These are phyloP conservation scores for Orbilia quercus DNA, from an alignment of 2,329 filamentous ascomycete species.

Conservation along the genomic window DNA sequence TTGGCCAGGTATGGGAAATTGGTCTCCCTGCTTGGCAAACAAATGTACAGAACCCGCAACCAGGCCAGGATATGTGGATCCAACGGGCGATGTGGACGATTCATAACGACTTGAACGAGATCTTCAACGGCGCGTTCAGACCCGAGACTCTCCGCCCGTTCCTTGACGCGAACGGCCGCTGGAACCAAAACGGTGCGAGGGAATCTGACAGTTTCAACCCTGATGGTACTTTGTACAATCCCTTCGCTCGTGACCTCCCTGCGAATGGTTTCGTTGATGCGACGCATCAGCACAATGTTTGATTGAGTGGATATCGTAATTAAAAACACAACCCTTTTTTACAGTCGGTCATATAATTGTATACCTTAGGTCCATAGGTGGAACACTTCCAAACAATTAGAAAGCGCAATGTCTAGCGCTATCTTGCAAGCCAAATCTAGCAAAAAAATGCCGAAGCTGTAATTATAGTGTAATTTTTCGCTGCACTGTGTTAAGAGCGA, in stretches of 20 bases:
- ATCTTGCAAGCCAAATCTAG: too few relatives aligned
- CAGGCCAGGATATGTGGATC: background rate
- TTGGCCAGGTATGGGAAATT: slow-evolving; percentile 1
- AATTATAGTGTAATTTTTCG: too few relatives aligned
- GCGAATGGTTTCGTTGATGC: background rate
- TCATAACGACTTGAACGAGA: background rate
- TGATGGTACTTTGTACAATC: background rate
- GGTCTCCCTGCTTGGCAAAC: background rate
- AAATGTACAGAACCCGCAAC: background rate
- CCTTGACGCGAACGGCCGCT: background rate
- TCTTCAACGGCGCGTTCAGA: background rate
- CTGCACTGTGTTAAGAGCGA: too few relatives aligned
- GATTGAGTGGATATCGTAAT: too few relatives aligned
- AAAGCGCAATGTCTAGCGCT: too few relatives aligned
- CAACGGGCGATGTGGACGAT: background rate
- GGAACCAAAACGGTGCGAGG: background rate
- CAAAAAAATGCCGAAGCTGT: too few relatives aligned
- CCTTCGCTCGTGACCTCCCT: background rate
- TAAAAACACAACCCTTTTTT: too few relatives aligned
- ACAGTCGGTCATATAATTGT: too few relatives aligned
- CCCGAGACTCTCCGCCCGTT: background rate
- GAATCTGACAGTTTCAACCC: background rate
- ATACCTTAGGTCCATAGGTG: too few relatives aligned
- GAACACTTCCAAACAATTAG: too few relatives aligned
- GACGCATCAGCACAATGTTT: background rate